A percentile compares a stretch with the other conserved stretches of the same genome.
Conservation (phyloP, 73 alveolate species). For the Paramecium sexaurelia region DNA sequence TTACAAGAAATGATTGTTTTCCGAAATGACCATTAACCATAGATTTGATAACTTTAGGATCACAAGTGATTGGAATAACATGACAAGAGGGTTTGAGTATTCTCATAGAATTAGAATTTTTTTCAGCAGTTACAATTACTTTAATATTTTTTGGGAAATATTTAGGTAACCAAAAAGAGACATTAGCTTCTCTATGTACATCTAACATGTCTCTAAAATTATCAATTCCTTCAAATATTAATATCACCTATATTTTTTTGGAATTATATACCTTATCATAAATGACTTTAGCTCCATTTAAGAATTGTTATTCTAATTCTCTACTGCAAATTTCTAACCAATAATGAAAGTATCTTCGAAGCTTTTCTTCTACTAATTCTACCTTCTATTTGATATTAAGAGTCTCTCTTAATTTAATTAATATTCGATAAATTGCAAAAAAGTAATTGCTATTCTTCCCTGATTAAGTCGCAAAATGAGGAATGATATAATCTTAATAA, state of each 20-base stretch:
- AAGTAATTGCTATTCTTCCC: conserved; percentile 51
- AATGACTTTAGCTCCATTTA: conserved; percentile 65
- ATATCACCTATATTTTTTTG: conserved; percentile 34
- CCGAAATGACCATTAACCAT: not conserved
- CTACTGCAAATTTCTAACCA: conserved; percentile 79
- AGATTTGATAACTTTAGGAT: not conserved
- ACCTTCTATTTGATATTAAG: conserved; percentile 74
- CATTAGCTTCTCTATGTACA: conserved; percentile 76
- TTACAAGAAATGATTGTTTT: not conserved
- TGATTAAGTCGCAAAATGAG: conserved; percentile 55
- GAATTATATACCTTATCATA: conserved; percentile 53
- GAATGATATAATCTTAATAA: conserved; percentile 39
- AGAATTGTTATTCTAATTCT: conserved; percentile 67
- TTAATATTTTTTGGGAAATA: conserved; percentile 77
- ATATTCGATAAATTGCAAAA: conserved; percentile 32
- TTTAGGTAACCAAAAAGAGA: conserved; percentile 78
- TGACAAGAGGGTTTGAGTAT: not conserved
- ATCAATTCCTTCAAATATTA: conserved; percentile 79
- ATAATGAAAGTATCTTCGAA: conserved; percentile 74
- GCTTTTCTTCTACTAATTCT: conserved; percentile 78
- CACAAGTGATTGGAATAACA: conserved; percentile 26
- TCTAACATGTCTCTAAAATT: conserved; percentile 70
- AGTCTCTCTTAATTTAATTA: conserved; percentile 60
- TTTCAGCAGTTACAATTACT: conserved; percentile 74
- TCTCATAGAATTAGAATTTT: conserved; percentile 71